Evolutionary conservation across 257 asterid genomes (phyloP).

Genomic region (Solanum tarijense): DNA sequence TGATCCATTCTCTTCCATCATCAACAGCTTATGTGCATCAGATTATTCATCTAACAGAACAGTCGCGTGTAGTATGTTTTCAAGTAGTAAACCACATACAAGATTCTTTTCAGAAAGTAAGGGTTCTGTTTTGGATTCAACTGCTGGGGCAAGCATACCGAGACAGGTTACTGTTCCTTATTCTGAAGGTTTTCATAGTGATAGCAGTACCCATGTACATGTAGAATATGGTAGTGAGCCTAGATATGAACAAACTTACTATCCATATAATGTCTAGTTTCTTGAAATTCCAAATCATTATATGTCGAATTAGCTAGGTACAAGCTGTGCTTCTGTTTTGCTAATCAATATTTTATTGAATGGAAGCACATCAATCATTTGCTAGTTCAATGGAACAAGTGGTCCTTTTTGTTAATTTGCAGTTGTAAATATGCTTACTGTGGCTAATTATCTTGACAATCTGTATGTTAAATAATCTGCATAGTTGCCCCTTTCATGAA

Average conservation of each 20-base stretch:
- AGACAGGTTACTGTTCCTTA: not conserved
- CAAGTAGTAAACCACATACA: slow-evolving; percentile 29
- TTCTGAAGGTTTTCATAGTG: slow-evolving; percentile 9
- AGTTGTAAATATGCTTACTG: not conserved
- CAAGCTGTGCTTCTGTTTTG: slow-evolving; percentile 28
- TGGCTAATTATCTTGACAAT: not conserved
- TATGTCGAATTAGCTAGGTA: slow-evolving; percentile 18
- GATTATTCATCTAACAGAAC: slow-evolving; percentile 29
- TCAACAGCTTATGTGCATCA: slow-evolving; percentile 27
- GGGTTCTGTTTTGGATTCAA: slow-evolving; percentile 24
- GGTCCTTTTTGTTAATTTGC: not conserved
- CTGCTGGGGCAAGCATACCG: not conserved
- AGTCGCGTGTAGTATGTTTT: slow-evolving; percentile 36
- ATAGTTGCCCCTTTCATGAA: not conserved
- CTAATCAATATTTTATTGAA: slow-evolving; percentile 17
- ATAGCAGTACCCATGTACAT: slow-evolving; percentile 1
- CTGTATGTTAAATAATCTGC: not conserved
- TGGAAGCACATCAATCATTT: slow-evolving; percentile 18
- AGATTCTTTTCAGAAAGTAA: slow-evolving; percentile 35
- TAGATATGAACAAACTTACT: slow-evolving; percentile 14
- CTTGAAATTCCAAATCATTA: slow-evolving; percentile 12
- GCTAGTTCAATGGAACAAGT: not conserved
- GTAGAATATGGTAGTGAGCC: slow-evolving; percentile 26
- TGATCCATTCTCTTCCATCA: slow-evolving; percentile 44
- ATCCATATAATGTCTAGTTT: slow-evolving; percentile 13